Base-by-base conservation (phyloP, 2,329 filamentous ascomycete genomes). In the Fusarium oxysporum region DNA sequence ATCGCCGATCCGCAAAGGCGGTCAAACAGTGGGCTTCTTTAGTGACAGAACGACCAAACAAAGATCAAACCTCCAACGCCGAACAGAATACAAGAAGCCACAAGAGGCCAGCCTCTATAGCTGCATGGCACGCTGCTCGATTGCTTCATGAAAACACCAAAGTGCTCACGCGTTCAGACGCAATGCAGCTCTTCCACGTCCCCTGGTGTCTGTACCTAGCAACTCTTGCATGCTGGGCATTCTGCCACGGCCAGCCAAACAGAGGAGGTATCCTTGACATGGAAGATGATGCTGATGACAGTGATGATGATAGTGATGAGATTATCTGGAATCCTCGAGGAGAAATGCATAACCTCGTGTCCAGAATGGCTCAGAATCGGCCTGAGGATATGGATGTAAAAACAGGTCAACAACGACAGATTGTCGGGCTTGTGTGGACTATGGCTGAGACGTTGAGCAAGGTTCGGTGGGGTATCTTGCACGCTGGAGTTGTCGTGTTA, bases 381-480 rank as follows among this genome's bases (percentile, higher is more conserved):
- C 59, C 59, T 6, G 25, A 38, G 8, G 25, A 25, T 6, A 28
- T 57, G 7, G 50, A 38, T 16, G 38, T 62, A 2, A 62, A 32
- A 17, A 12, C 50, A 30, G 19, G 58, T 3, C 58, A 61, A 14
- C 59, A 37, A 13, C 50, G 59, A 17, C 50, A 62, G 35, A 62
- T 41, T 0, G 85, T 84, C 23, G 88, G 87, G 1, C 68, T 91
- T 50, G 86, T 87, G 0, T 86, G 85, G 65, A 84, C 87, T 1
- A 89, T 91, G 80, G 87, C 86, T 5, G 85, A 86, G 72, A 84
- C 86, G 40, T 74, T 91, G 70, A 85, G 85, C 16, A 89, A 86
- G 62, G 85, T 91, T 3, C 77, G 89, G 57, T 91, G 90, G 89
- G 88, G 88, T 0, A 88, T 91, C 7, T 86, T 91, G 8, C 88